Evolutionary conservation across 768 basidiomycete species (phyloP).

Genomic region (Calocera viscosa): DNA sequence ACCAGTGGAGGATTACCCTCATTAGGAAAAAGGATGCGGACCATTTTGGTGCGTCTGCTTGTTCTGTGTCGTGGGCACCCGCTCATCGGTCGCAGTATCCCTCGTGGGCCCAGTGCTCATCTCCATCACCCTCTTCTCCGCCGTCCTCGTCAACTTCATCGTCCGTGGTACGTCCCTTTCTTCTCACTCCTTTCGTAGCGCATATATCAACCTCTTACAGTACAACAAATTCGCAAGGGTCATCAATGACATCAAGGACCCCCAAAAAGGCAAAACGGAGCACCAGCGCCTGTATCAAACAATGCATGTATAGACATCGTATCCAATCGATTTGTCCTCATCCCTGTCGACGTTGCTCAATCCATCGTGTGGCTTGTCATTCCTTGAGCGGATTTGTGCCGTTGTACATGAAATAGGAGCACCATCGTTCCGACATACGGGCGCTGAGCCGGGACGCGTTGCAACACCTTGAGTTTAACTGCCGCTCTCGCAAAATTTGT

Average conservation of each 20-base stretch:
- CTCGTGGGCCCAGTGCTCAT: constrained; percentile 73
- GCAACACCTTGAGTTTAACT: no score
- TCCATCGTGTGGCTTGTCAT: no score
- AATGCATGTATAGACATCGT: no score
- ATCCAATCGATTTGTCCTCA: no score
- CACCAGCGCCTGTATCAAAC: no score
- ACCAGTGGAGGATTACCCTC: constrained; percentile 79
- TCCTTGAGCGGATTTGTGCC: no score
- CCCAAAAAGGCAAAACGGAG: background rate
- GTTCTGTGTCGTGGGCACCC: constrained; percentile 10
- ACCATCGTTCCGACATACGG: no score
- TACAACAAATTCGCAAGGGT: background rate
- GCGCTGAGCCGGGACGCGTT: no score
- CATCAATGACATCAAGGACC: background rate
- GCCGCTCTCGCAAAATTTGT: no score
- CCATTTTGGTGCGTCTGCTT: constrained; percentile 55
- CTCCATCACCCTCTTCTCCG: constrained; percentile 70
- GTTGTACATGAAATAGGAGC: no score
- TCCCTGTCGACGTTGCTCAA: no score
- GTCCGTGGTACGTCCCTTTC: constrained; percentile 51
- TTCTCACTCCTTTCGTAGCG: background rate
- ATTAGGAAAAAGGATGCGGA: constrained; percentile 82
- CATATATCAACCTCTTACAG: background rate
- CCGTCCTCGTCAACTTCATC: constrained; percentile 77
- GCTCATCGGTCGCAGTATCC: constrained; percentile 42